Evolutionary conservation across 768 basidiomycete species (phyloP).

Genomic region (Rhizopogon sp.): DNA sequence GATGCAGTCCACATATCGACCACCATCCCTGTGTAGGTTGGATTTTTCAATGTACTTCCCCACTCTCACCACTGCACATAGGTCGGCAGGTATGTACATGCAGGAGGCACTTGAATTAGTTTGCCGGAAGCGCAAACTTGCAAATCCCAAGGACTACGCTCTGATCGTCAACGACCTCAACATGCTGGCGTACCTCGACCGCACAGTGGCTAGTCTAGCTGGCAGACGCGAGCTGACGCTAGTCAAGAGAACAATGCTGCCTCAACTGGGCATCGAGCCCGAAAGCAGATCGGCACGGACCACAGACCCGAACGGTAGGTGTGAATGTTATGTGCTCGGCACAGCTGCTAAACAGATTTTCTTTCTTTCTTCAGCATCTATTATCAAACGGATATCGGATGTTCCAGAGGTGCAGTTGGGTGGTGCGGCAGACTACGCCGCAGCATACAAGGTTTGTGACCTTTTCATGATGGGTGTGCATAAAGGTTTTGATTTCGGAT

Average conservation of each 20-base stretch:
- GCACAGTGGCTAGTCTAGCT: conserved; percentile 93
- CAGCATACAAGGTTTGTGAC: conserved; percentile 74
- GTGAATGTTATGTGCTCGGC: neutral
- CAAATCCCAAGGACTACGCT: conserved; percentile 76
- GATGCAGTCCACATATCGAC: conserved; percentile 85
- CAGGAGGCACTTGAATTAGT: conserved; percentile 90
- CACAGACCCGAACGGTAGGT: conserved; percentile 86
- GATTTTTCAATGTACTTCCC: neutral
- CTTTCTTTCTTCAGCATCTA: conserved; percentile 57
- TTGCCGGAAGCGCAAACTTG: conserved; percentile 63
- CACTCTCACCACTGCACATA: conserved; percentile 18
- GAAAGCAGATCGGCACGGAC: conserved; percentile 62
- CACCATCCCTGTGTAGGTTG: conserved; percentile 85
- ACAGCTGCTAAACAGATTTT: neutral
- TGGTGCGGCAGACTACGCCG: conserved; percentile 69
- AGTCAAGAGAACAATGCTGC: conserved; percentile 73
- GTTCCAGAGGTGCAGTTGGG: conserved; percentile 46
- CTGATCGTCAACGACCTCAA: conserved; percentile 58
- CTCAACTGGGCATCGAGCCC: conserved; percentile 64
- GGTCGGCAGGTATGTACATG: conserved; percentile 92
- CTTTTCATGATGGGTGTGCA: neutral
- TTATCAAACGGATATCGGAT: conserved; percentile 87
- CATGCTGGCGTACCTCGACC: conserved; percentile 84
- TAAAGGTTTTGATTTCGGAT: neutral
- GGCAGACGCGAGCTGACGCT: conserved; percentile 81